Base-by-base conservation (phyloP, 192 early-diverging fungal genomes). In the Haplosporangium gracile region DNA sequence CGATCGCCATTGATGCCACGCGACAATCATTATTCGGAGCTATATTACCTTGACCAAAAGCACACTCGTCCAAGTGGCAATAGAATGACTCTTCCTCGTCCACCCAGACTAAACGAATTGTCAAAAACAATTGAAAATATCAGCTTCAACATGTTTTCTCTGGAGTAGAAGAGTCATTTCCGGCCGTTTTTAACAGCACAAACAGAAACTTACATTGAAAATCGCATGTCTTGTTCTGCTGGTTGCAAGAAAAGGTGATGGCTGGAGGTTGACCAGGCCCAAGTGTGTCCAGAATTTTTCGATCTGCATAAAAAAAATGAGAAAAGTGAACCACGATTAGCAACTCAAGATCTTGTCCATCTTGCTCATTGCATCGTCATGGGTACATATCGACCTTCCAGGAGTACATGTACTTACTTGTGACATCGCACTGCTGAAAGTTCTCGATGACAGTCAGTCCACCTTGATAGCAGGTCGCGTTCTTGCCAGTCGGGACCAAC, bases 31-130 rank as follows among this genome's bases (percentile, higher is more conserved):
- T 7, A 5, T 22, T 45, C 29, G 7, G 40, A 24, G 29, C n/a
- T 68, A 42, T 42, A 43, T 63, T 82, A 92, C 91, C 90, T 83
- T 94, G 90, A 13, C 77, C 85, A 76, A 96, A 93, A 10, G 81
- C 72, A 83, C 97, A 98, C 22, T 93, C 89, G 74, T 92, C 89
- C 40, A 98, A 87, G 39, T 94, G 88, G 82, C 97, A 98, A 83
- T 93, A 98, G 87, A 98, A 98, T 38, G 95, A 95, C 80, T 98
- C 96, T 36, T 90, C 89, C 65, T 94, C 92, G 71, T 92, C 95
- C 11, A 94, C 92, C 97, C 97, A 98, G 81, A 98, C 91, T 92
- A 69, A 65, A 32, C 2, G 65, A 36, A 16, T 69, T 38, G 70
- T 80, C 26, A 55, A 26, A 72, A 34, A 77, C 32, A 42, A n/a